These are phyloP conservation scores for Diospyros lotus DNA, from an alignment of 148 eudicot species.

Conservation along the genomic window DNA sequence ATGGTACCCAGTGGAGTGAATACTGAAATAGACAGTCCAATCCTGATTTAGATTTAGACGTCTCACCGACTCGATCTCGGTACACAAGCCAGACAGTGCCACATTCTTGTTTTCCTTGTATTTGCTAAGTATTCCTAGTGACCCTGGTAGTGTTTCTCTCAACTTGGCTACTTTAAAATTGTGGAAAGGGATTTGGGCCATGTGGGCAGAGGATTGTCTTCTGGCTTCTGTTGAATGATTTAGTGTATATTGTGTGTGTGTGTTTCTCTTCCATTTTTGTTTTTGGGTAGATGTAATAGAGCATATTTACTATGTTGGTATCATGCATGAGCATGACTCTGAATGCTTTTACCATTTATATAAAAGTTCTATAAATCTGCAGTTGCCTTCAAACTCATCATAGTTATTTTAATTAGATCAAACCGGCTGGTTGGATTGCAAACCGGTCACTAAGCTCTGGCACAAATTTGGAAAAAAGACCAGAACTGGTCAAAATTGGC, in stretches of 20 bases:
- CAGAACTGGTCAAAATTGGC: no score
- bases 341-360: background rate
- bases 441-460: no score
- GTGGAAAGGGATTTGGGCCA: background rate
- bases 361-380: background rate
- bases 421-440: no score
- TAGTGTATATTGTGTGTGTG: background rate
- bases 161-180: constrained; percentile 3
- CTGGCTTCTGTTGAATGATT: background rate
- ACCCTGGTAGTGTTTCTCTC: background rate
- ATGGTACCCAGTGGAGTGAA: background rate
- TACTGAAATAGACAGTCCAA: background rate
- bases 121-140: background rate
- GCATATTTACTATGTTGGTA: background rate
- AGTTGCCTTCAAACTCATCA: no score
- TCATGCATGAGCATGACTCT: background rate
- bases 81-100: constrained; percentile 12
- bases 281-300: background rate
- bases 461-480: no score
- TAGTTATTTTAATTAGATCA: no score
- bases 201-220: background rate
- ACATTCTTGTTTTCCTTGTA: constrained; percentile 15
- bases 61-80: constrained; percentile 16
- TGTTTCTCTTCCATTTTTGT: background rate
- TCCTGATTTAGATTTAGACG: constrained; percentile 12